Conservation (phyloP, 23 red algal genomes). For the Gracilaria vermiculophylla region DNA sequence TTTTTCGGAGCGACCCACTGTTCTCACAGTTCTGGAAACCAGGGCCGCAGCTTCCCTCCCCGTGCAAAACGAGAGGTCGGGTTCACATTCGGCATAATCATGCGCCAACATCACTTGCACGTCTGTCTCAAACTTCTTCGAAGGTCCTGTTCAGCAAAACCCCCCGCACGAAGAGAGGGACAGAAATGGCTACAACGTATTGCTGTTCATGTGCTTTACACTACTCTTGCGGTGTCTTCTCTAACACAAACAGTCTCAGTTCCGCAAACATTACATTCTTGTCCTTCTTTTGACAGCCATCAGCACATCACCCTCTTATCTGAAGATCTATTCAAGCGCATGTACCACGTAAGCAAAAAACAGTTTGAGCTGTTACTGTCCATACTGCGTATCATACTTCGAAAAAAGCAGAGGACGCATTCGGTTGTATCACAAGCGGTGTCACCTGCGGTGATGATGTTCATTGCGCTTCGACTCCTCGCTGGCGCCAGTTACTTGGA, state of each 20-base stretch:
- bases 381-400: background rate
- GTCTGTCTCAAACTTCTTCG: no score
- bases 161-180: no score
- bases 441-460: background rate
- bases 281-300: background rate
- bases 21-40: no score
- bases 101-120: no score
- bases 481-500: conserved; percentile 24
- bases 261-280: background rate
- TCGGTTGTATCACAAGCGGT: background rate
- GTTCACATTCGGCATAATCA: no score
- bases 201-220: background rate
- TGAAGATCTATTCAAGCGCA: background rate
- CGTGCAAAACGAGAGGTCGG: no score
- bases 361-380: background rate
- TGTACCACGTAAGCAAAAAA: background rate
- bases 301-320: background rate
- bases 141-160: no score
- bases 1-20: no score
- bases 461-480: background rate
- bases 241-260: background rate
- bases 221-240: background rate
- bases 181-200: background rate
- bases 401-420: background rate
- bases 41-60: no score